These are phyloP conservation scores for Juncus inflexus DNA, from an alignment of 176 grass and related monocot species.

Conservation along the genomic window DNA sequence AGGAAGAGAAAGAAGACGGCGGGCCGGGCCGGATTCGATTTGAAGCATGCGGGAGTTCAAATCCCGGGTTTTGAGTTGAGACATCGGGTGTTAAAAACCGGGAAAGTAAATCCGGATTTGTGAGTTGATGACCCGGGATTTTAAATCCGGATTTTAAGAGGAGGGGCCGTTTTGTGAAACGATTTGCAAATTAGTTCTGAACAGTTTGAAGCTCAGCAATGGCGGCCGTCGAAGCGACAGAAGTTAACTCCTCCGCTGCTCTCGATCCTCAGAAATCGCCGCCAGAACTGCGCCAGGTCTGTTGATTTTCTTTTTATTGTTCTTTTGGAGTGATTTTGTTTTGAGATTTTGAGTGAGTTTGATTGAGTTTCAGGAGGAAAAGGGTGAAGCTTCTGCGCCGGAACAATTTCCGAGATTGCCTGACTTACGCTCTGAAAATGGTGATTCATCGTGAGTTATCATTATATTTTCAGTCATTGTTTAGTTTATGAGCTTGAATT, in stretches of 20 bases:
- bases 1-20: neutral
- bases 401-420: conserved; percentile 4
- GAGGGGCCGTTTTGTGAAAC: too few relatives aligned
- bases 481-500: neutral
- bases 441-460: conserved; percentile 11
- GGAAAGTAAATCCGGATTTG: too few relatives aligned
- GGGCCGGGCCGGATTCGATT: neutral
- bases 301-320: neutral
- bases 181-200: too few relatives aligned
- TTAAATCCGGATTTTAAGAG: too few relatives aligned
- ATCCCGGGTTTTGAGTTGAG: neutral
- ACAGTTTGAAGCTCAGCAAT: neutral
- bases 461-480: neutral
- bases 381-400: neutral
- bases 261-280: conserved; percentile 8
- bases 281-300: neutral
- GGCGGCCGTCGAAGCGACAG: conserved; percentile 19
- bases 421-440: conserved; percentile 13
- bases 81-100: neutral
- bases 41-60: conserved; percentile 9
- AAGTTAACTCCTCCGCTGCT: conserved; percentile 12
- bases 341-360: neutral
- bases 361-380: conserved; percentile 19
- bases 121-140: neutral
- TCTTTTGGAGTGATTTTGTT: neutral